These are phyloP conservation scores for Colletotrichum eremochloae DNA, from an alignment of 2,329 filamentous ascomycete species.

Conservation along the genomic window DNA sequence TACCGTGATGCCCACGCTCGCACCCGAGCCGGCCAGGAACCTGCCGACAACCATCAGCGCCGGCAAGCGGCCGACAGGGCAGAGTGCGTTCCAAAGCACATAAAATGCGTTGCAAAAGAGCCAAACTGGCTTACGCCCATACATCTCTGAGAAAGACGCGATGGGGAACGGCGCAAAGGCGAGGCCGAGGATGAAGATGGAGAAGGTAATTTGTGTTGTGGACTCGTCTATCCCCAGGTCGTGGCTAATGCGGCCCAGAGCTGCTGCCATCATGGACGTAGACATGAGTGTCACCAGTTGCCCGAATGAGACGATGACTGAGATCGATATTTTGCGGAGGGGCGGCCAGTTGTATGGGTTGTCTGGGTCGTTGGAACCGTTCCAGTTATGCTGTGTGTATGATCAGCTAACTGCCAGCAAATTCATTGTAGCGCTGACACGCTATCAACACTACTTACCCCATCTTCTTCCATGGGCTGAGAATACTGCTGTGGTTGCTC, in stretches of 20 bases:
- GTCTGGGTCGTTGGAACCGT: slow-evolving; percentile 59
- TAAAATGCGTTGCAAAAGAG: slow-evolving; percentile 51
- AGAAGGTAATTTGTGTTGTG: slow-evolving; percentile 21
- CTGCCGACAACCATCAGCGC: slow-evolving; percentile 68
- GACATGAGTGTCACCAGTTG: slow-evolving; percentile 54
- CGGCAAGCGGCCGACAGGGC: slow-evolving; percentile 64
- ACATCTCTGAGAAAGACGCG: slow-evolving; percentile 59
- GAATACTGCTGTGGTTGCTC: background rate
- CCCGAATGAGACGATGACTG: slow-evolving; percentile 50
- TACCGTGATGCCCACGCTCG: slow-evolving; percentile 49
- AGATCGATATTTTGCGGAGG: slow-evolving; percentile 57
- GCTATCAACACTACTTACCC: background rate
- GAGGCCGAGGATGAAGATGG: slow-evolving; percentile 62
- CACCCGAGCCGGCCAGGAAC: slow-evolving; percentile 66
- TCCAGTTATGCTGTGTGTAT: slow-evolving; percentile 51
- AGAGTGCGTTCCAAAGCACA: slow-evolving; percentile 56
- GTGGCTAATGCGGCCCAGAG: slow-evolving; percentile 49
- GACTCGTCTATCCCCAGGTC: slow-evolving; percentile 48
- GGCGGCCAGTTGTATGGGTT: slow-evolving; percentile 66
- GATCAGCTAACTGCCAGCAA: background rate
- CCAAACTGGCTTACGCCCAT: slow-evolving; percentile 55
- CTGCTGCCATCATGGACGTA: slow-evolving; percentile 54
- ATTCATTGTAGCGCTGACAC: background rate
- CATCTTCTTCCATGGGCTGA: background rate
- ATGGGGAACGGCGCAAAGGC: slow-evolving; percentile 58